Conservation (phyloP, 2,329 filamentous ascomycete genomes). For the Sporothrix protearum region DNA sequence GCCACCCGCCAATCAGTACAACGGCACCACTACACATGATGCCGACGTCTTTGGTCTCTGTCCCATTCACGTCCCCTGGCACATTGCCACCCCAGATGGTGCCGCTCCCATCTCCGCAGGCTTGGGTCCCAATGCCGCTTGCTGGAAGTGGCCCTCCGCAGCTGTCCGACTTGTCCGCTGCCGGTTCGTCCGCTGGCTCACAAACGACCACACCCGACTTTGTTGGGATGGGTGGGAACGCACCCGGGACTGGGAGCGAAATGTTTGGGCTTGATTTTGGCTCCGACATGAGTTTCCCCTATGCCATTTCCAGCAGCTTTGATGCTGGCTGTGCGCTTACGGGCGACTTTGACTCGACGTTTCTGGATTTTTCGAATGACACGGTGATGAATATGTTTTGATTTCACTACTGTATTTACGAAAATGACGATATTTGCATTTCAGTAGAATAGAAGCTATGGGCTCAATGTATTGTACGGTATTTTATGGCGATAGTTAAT, state of each 20-base stretch:
- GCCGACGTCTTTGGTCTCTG: background rate
- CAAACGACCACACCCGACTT: conserved; percentile 3
- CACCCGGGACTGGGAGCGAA: background rate
- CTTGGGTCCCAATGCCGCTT: background rate
- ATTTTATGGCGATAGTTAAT: too few species aligned
- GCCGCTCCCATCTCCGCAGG: background rate
- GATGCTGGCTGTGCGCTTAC: background rate
- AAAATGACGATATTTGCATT: too few species aligned
- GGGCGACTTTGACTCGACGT: conserved; percentile 3
- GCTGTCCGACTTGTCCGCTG: background rate
- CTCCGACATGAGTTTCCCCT: background rate
- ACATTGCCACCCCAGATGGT: background rate
- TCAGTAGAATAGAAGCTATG: too few species aligned
- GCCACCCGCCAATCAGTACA: background rate
- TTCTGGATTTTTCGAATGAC: conserved; percentile 7
- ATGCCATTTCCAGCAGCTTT: background rate
- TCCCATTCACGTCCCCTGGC: background rate
- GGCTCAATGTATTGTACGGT: too few species aligned
- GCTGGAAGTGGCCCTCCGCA: background rate
- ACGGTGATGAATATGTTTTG: conserved; percentile 15
- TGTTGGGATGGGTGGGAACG: background rate
- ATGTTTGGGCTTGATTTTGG: background rate
- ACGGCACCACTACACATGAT: background rate
- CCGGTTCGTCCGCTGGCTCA: background rate
- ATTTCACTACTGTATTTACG: background rate